These are phyloP conservation scores for Paramyrothecium sp. DNA, from an alignment of 2,329 filamentous ascomycete genomes.

Conservation along the genomic window DNA sequence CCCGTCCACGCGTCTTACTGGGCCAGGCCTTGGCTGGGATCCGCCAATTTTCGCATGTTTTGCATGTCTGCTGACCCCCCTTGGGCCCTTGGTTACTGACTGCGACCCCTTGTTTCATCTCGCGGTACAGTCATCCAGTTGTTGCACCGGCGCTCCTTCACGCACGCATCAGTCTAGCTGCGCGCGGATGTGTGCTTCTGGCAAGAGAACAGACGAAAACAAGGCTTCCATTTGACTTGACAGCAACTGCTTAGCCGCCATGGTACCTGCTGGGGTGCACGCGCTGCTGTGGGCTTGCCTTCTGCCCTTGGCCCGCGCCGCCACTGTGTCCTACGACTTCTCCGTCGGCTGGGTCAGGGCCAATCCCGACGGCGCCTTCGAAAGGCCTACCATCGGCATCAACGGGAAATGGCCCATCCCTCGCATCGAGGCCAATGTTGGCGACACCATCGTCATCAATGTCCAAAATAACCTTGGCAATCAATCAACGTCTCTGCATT, in stretches of 20 bases:
- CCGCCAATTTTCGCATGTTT: no score
- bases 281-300: conserved; percentile 9
- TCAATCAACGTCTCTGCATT: conserved; percentile 63
- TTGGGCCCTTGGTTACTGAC: no score
- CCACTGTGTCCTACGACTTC: conserved; percentile 61
- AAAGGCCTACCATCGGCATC: conserved; percentile 71
- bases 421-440: conserved; percentile 58
- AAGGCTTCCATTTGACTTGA: no score
- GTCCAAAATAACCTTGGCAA: conserved; percentile 60
- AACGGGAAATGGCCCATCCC: conserved; percentile 77
- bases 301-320: conserved; percentile 22
- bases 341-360: conserved; percentile 69
- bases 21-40: no score
- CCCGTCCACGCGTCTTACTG: no score
- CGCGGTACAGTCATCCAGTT: no score
- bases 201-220: no score
- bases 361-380: conserved; percentile 65
- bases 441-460: conserved; percentile 60
- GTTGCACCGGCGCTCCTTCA: no score
- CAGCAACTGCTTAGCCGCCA: conserved; percentile 3
- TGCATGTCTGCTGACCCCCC: no score
- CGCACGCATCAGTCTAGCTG: no score
- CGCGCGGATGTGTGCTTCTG: no score
- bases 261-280: conserved; percentile 12
- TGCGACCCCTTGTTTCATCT: no score